Percentiles rank a stretch among this genome's conserved stretches.
These are phyloP conservation scores for Setomelanomma holmii DNA, from an alignment of 2,329 filamentous ascomycete genomes.

Conservation along the genomic window DNA sequence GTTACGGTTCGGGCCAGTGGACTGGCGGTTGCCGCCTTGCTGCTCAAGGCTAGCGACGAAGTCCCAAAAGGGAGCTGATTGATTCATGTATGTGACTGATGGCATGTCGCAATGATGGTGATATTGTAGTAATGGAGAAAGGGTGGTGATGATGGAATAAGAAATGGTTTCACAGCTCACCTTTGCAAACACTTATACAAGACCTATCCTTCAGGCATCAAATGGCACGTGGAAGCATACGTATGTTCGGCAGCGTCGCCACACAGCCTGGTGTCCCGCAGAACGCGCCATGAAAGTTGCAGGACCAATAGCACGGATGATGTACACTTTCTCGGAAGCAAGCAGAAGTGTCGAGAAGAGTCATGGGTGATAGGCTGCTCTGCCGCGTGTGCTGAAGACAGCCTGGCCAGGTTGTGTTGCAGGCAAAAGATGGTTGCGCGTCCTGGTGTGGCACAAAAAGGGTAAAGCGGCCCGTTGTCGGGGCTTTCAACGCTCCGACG, in stretches of 20 bases:
- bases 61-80: slow-evolving; percentile 63
- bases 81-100: slow-evolving; percentile 61
- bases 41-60: slow-evolving; percentile 60
- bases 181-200: slow-evolving; percentile 34
- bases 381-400: slow-evolving; percentile 23
- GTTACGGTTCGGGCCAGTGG: slow-evolving; percentile 50
- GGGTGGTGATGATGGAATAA: slow-evolving; percentile 12
- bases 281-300: slow-evolving; percentile 4
- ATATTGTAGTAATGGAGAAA: slow-evolving; percentile 11
- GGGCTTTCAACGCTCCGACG: slow-evolving; percentile 27
- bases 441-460: slow-evolving; percentile 16
- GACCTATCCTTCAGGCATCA: slow-evolving; percentile 33
- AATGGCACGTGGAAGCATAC: slow-evolving; percentile 37
- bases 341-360: slow-evolving; percentile 31
- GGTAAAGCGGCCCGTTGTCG: slow-evolving; percentile 19
- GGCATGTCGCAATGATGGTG: slow-evolving; percentile 52
- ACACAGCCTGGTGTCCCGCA: slow-evolving; percentile 19
- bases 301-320: slow-evolving; percentile 27
- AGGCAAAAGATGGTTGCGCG: slow-evolving; percentile 39
- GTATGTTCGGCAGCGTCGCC: slow-evolving; percentile 35
- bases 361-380: slow-evolving; percentile 23
- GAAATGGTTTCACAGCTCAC: slow-evolving; percentile 11
- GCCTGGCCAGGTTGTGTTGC: slow-evolving; percentile 14
- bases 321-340: slow-evolving; percentile 12
- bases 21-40: slow-evolving; percentile 53